A percentile compares a stretch with the other conserved stretches of the same genome.
These are phyloP conservation scores for Syzygium malaccense DNA, from an alignment of 441 rosid genomes.

Conservation along the genomic window DNA sequence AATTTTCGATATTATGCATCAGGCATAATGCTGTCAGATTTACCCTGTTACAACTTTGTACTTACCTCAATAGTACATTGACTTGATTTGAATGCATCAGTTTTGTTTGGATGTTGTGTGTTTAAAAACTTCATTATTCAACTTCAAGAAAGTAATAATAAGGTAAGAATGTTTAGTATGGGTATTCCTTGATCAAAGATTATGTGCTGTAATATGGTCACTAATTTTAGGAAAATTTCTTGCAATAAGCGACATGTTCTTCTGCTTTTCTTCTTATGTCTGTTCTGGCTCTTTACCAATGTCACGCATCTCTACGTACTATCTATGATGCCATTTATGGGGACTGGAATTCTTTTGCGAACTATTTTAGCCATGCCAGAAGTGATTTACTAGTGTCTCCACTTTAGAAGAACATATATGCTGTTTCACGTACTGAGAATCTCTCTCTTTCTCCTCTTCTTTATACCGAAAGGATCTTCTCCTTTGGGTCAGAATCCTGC, in stretches of 20 bases:
- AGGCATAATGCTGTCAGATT: background rate
- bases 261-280: background rate
- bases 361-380: background rate
- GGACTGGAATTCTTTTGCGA: background rate
- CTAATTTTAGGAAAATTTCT: background rate
- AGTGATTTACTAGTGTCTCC: background rate
- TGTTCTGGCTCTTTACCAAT: background rate
- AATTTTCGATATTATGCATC: background rate
- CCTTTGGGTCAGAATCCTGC: slow-evolving; percentile 57
- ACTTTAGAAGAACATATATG: background rate
- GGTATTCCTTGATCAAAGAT: background rate
- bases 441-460: background rate
- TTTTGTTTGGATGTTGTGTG: background rate
- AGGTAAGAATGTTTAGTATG: background rate
- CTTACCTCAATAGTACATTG: background rate
- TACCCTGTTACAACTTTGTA: background rate
- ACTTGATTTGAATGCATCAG: background rate
- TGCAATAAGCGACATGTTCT: background rate
- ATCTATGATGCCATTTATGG: background rate
- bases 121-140: background rate
- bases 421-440: background rate
- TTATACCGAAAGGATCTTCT: slow-evolving; percentile 32
- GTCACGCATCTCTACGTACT: background rate
- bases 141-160: background rate
- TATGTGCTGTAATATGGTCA: background rate